Evolutionary conservation across 1,139 yeast species (phyloP).

Genomic region (Sugiyamaella sp.): DNA sequence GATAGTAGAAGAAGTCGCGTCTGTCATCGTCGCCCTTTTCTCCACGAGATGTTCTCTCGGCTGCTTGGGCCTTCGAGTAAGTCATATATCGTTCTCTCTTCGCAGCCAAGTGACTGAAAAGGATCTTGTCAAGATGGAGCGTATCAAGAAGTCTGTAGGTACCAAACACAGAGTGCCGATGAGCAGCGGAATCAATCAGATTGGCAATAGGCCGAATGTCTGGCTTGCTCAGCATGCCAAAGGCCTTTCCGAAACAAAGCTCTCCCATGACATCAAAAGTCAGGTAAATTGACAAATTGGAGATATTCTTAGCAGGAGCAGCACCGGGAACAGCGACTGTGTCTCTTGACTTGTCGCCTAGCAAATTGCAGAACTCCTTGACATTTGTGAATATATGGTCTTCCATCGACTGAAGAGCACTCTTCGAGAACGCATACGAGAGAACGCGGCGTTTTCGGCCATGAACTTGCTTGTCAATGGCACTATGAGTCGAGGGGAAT

Average conservation of each 20-base stretch:
- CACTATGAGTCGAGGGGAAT: conserved; percentile 29
- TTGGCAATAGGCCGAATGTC: conserved; percentile 26
- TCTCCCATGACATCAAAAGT: conserved; percentile 31
- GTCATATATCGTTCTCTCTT: conserved; percentile 26
- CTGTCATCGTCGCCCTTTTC: conserved; percentile 24
- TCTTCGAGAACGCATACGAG: conserved; percentile 28
- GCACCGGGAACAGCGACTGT: conserved; percentile 18
- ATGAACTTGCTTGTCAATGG: conserved; percentile 28
- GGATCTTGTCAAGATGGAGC: conserved; percentile 26
- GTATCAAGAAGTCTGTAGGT: conserved; percentile 24
- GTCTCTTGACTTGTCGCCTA: conserved; percentile 26
- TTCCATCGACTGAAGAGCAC: conserved; percentile 27
- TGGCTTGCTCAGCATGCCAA: conserved; percentile 27
- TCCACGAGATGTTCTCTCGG: conserved; percentile 28
- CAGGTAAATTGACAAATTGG: conserved; percentile 25
- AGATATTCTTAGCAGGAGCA: conserved; percentile 26
- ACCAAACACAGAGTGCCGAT: conserved; percentile 28
- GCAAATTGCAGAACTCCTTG: conserved; percentile 24
- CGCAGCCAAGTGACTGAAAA: conserved; percentile 26
- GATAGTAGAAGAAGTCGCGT: conserved; percentile 28
- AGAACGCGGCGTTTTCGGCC: conserved; percentile 28
- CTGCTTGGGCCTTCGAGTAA: conserved; percentile 29
- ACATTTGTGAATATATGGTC: conserved; percentile 27
- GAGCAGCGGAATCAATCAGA: conserved; percentile 29
- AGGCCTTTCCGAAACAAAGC: conserved; percentile 30